Conservation (phyloP, 441 rosid genomes). For the Erysimum pusillum region DNA sequence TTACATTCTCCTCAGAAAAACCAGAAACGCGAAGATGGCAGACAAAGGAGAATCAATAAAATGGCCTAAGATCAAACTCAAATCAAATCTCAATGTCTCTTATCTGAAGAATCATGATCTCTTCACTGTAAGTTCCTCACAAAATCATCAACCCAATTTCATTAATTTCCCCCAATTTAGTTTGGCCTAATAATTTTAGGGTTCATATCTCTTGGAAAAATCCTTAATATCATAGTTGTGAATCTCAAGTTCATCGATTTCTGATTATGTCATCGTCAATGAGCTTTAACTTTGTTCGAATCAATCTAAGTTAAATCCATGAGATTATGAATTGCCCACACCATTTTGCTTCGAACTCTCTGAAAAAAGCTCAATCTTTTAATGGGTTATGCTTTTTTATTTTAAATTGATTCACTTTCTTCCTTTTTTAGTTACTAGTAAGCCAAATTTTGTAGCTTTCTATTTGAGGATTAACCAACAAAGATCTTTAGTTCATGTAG, state of each 20-base stretch:
- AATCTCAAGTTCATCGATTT: background rate
- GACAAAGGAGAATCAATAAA: constrained; percentile 54
- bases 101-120: constrained; percentile 83
- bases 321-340: background rate
- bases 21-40: constrained; percentile 63
- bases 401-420: background rate
- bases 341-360: background rate
- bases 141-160: background rate
- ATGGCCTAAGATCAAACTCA: constrained; percentile 82
- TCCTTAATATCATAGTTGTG: background rate
- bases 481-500: background rate
- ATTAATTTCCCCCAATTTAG: background rate
- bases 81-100: constrained; percentile 64
- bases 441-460: background rate
- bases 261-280: background rate
- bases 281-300: background rate
- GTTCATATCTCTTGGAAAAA: background rate
- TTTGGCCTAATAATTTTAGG: background rate
- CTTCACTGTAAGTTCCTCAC: constrained; percentile 65
- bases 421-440: background rate
- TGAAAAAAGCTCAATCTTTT: background rate
- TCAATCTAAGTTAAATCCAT: too few relatives aligned
- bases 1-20: constrained; percentile 30
- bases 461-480: background rate
- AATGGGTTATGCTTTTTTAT: background rate